A percentile compares a stretch with the other conserved stretches of the same genome.
Evolutionary conservation across 306 rosid species (phyloP).

Genomic region (Lithocarpus polystachyus): DNA sequence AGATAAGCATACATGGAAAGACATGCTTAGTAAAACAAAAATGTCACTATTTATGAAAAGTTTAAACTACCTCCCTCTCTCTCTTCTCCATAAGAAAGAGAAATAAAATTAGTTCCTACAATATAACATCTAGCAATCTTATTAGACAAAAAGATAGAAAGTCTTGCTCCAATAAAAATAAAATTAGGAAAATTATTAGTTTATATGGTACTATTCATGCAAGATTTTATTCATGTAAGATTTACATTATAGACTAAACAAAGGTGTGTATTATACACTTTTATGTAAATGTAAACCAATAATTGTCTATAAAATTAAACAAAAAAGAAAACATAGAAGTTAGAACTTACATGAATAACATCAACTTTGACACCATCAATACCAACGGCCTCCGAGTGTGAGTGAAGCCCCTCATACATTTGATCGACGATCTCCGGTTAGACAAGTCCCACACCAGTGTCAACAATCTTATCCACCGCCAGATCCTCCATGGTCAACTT

Average conservation of each 20-base stretch:
- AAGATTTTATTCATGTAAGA: too few relatives aligned
- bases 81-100: not conserved
- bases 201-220: too few relatives aligned
- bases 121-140: not conserved
- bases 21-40: too few relatives aligned
- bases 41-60: too few relatives aligned
- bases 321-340: not conserved
- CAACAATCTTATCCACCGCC: slow-evolving; percentile 82
- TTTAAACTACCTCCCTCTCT: too few relatives aligned
- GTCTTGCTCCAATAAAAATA: not conserved
- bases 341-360: slow-evolving; percentile 76
- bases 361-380: slow-evolving; percentile 95
- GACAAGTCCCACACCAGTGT: slow-evolving; percentile 63
- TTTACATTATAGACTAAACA: too few relatives aligned
- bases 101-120: not conserved
- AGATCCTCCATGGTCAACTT: slow-evolving; percentile 76
- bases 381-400: slow-evolving; percentile 59
- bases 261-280: too few relatives aligned
- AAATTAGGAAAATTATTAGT: too few relatives aligned
- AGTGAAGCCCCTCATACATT: slow-evolving; percentile 82
- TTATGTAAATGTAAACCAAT: too few relatives aligned
- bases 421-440: slow-evolving; percentile 57
- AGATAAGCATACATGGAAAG: too few relatives aligned
- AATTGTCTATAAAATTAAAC: too few relatives aligned
- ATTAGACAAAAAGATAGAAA: not conserved